phyloP scores from a whole-genome alignment of 2,329 filamentous ascomycete genomes.

The Beauveria brongniartii region DNA sequence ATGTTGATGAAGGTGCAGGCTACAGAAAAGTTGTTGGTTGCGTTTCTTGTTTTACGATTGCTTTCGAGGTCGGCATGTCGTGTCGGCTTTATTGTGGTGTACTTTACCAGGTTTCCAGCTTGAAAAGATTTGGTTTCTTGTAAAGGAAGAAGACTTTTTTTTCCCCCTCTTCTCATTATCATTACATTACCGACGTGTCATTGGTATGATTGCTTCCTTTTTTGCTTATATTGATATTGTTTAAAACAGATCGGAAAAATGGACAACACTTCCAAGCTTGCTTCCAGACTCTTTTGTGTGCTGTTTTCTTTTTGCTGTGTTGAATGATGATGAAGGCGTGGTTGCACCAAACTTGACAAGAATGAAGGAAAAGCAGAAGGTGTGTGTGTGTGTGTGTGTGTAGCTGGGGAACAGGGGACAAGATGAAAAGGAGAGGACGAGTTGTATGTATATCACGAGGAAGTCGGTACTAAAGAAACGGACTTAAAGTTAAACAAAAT shows the following conservation, averaged over 20 bases:
- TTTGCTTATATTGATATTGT: constrained; percentile 8
- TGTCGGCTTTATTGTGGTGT: background rate
- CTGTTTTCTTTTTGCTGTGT: background rate
- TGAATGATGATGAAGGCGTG: background rate
- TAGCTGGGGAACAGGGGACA: background rate
- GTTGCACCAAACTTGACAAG: background rate
- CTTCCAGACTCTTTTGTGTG: background rate
- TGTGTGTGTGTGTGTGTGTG: background rate
- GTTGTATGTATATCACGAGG: background rate
- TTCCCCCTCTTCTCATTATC: background rate
- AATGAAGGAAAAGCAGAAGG: no score
- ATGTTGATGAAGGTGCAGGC: background rate
- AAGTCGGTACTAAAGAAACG: background rate
- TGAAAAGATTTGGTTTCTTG: background rate
- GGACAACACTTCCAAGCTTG: background rate
- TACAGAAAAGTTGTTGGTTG: background rate
- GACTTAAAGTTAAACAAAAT: background rate
- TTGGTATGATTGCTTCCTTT: background rate
- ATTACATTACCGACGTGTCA: background rate
- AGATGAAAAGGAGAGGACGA: background rate
- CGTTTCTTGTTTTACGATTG: background rate
- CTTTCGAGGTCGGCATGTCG: background rate
- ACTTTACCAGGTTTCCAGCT: background rate
- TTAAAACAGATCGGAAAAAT: constrained; percentile 1
- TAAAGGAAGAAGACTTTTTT: background rate